Evolutionary conservation across 148 eudicot genomes (phyloP).

Genomic region (Polygonum aviculare): DNA sequence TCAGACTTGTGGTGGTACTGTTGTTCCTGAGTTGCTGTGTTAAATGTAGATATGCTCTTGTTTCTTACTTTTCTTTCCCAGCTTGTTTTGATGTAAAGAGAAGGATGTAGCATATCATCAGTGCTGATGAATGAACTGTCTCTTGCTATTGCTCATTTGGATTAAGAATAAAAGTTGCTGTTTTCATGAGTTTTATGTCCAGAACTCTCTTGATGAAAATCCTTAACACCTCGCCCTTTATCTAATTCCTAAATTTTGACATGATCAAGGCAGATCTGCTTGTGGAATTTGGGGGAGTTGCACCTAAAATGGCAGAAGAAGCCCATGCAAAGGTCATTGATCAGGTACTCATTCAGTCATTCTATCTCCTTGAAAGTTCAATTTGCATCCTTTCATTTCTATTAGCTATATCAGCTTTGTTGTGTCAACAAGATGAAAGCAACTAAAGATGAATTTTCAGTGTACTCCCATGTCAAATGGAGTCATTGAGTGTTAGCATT

Average conservation of each 20-base stretch:
- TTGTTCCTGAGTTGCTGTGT: neutral
- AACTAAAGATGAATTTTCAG: neutral
- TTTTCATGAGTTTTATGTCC: neutral
- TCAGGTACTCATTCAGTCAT: conserved; percentile 37
- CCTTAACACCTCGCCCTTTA: neutral
- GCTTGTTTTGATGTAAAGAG: neutral
- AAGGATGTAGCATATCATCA: neutral
- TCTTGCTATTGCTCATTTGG: neutral
- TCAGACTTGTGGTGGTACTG: neutral
- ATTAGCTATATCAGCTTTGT: neutral
- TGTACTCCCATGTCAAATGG: neutral
- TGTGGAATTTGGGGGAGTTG: conserved; percentile 88
- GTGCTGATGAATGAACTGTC: neutral
- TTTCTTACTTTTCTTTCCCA: neutral
- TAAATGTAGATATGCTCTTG: neutral
- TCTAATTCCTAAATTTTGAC: conserved; percentile 15
- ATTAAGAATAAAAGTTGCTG: neutral
- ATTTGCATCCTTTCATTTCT: conserved; percentile 1
- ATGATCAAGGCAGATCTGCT: conserved; percentile 89
- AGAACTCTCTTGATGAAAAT: neutral
- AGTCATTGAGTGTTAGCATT: neutral
- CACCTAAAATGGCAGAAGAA: conserved; percentile 98
- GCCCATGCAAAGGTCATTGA: conserved; percentile 83
- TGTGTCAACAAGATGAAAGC: neutral
- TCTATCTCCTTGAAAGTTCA: neutral